Conservation (phyloP, 2,329 filamentous ascomycete species). For the Biscogniauxia marginata region DNA sequence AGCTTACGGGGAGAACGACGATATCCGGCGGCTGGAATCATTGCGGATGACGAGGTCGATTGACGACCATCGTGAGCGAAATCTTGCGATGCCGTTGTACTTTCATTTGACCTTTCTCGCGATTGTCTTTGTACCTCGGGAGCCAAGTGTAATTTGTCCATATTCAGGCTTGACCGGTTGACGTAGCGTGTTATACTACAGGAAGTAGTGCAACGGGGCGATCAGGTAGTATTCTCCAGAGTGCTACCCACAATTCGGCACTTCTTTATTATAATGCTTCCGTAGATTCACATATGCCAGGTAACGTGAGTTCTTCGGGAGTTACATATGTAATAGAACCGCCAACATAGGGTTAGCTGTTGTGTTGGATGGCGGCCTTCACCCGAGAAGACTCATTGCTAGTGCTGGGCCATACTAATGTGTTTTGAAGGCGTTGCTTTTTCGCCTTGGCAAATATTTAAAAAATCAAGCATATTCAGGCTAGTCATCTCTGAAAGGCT, state of each 20-base stretch:
- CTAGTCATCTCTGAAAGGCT: not conserved
- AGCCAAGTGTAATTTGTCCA: conserved; percentile 25
- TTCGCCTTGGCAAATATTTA: not conserved
- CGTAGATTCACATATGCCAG: not conserved
- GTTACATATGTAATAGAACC: not conserved
- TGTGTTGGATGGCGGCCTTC: not conserved
- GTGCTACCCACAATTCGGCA: not conserved
- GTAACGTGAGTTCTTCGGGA: not conserved
- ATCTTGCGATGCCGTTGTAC: conserved; percentile 11
- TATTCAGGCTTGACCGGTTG: not conserved
- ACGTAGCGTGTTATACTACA: not conserved
- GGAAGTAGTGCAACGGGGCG: not conserved
- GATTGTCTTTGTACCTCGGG: conserved; percentile 8
- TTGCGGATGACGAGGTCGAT: conserved; percentile 7
- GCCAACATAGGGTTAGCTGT: not conserved
- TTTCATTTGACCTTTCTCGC: conserved; percentile 11
- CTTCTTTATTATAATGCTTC: not conserved
- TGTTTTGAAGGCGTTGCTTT: not conserved
- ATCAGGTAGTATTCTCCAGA: not conserved
- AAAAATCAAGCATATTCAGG: not conserved
- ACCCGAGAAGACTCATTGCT: not conserved
- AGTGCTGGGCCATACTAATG: not conserved
- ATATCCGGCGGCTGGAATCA: conserved; percentile 19
- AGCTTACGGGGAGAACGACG: conserved; percentile 42
- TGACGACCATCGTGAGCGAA: conserved; percentile 4